Percentiles rank a stretch among this genome's conserved stretches.
These are phyloP conservation scores for Cystobasidiaceae sp. DNA, from an alignment of 1,284 basidiomycete genomes.

Conservation along the genomic window DNA sequence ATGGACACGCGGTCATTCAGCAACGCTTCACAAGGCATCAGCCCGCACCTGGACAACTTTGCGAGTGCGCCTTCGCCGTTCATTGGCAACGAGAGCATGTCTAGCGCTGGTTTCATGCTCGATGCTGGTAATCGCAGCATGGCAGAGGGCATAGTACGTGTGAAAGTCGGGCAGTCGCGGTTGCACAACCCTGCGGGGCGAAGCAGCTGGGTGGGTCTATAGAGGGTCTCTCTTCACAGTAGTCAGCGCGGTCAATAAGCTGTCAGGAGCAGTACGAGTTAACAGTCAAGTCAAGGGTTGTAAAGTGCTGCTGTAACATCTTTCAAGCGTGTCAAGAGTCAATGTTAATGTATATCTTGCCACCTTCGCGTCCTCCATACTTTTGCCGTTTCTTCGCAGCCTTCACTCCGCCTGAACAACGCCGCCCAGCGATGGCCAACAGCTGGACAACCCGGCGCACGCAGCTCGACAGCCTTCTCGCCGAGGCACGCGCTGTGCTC, in stretches of 20 bases:
- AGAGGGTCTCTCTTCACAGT: conserved; percentile 19
- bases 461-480: neutral
- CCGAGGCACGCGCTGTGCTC: neutral
- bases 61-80: conserved; percentile 19
- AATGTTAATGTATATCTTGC: neutral
- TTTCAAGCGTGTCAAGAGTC: neutral
- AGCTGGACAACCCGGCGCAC: conserved; percentile 4
- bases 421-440: neutral
- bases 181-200: conserved; percentile 84
- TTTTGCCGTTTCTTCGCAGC: too few species aligned
- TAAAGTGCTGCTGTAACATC: neutral
- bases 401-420: neutral
- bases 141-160: conserved; percentile 40
- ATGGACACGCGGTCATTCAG: conserved; percentile 19
- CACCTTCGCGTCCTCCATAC: too few species aligned
- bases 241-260: too few species aligned
- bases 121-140: neutral
- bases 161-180: conserved; percentile 88
- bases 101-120: conserved; percentile 11
- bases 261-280: too few species aligned
- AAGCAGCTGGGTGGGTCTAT: conserved; percentile 86
- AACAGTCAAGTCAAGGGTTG: too few species aligned
- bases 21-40: neutral
- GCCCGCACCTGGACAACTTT: conserved; percentile 7
- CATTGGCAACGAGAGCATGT: conserved; percentile 26